Conservation (phyloP, 2,329 filamentous ascomycete species). For the Bipolaris zeicola region DNA sequence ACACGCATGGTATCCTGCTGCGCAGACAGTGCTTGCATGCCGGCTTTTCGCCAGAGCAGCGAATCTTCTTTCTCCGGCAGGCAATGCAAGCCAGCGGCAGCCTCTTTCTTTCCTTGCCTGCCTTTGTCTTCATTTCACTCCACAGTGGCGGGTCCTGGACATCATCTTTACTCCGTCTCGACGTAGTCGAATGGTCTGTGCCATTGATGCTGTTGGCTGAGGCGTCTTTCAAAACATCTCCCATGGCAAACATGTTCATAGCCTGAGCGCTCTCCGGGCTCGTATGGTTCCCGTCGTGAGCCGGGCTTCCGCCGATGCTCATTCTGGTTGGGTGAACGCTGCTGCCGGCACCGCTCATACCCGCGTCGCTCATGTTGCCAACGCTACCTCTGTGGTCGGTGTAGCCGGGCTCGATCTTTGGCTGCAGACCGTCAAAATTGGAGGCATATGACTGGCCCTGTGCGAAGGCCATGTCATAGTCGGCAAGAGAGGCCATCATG, state of each 20-base stretch:
- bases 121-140: slow-evolving; percentile 64
- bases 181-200: slow-evolving; percentile 28
- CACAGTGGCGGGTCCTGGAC: slow-evolving; percentile 51
- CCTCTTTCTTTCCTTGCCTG: slow-evolving; percentile 93
- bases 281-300: slow-evolving; percentile 41
- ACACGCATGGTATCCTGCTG: slow-evolving; percentile 92
- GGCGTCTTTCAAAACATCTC: slow-evolving; percentile 35
- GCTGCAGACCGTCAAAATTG: slow-evolving; percentile 29
- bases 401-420: slow-evolving; percentile 32
- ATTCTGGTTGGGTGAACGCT: slow-evolving; percentile 38
- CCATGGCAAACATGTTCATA: slow-evolving; percentile 38
- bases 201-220: slow-evolving; percentile 33
- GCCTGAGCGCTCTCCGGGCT: slow-evolving; percentile 45
- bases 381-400: slow-evolving; percentile 40
- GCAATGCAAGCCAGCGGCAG: slow-evolving; percentile 93
- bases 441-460: slow-evolving; percentile 30
- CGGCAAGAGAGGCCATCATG: slow-evolving; percentile 40
- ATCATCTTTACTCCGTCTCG: slow-evolving; percentile 39
- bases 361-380: slow-evolving; percentile 41
- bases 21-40: slow-evolving; percentile 95
- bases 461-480: slow-evolving; percentile 40
- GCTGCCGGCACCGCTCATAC: slow-evolving; percentile 30
- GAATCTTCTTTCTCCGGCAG: slow-evolving; percentile 95
- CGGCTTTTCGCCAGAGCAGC: slow-evolving; percentile 96
- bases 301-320: slow-evolving; percentile 42